phyloP scores from a whole-genome alignment of 139 green algal species.

The Asterochloris erici region DNA sequence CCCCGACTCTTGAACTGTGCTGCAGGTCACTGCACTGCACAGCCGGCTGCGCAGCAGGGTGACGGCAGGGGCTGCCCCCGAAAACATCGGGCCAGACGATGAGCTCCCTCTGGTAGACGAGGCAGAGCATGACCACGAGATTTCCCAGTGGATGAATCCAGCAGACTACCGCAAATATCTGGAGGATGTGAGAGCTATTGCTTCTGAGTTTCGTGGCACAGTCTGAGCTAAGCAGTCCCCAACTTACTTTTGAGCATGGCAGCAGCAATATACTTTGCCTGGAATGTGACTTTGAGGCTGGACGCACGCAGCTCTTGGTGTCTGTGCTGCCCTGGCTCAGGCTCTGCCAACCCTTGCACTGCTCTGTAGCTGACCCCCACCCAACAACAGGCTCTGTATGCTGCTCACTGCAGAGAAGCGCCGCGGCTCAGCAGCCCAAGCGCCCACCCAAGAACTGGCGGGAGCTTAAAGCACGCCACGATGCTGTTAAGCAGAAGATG shows the following conservation, averaged over 20 bases:
- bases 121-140: not conserved
- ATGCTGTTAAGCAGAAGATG: constrained; percentile 16
- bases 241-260: no score
- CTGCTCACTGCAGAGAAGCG: constrained; percentile 3
- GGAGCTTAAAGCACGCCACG: not conserved
- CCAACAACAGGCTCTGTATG: not conserved
- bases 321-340: not conserved
- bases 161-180: constrained; percentile 11
- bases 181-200: not conserved
- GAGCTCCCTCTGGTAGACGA: not conserved
- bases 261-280: no score
- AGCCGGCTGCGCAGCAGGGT: no score
- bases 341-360: not conserved
- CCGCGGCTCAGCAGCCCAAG: no score
- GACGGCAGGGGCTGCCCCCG: no score
- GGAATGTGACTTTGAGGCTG: not conserved
- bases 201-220: not conserved
- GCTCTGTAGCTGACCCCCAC: not conserved
- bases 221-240: no score
- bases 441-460: constrained; percentile 11
- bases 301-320: not conserved
- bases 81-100: not conserved
- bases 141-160: constrained; percentile 4
- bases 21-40: not conserved
- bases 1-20: not conserved